Evolutionary conservation across 257 asterid species (phyloP).

Genomic region (Penstemon eatonii): DNA sequence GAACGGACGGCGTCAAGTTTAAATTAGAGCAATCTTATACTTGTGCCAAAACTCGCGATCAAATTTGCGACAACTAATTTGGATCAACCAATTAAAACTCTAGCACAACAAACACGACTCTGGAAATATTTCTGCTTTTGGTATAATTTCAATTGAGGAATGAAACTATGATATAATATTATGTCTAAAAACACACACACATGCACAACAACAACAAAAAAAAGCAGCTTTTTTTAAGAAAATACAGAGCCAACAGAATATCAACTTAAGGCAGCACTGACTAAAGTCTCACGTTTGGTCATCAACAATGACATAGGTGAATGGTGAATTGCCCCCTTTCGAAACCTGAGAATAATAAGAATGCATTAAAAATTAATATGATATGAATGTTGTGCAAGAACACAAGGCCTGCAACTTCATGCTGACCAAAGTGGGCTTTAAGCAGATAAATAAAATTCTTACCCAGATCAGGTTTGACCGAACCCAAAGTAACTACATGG

Average conservation of each 20-base stretch:
- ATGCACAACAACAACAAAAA: neutral
- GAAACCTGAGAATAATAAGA: conserved; percentile 61
- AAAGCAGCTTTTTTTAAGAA: conserved; percentile 1
- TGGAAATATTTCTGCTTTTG: neutral
- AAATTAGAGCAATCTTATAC: neutral
- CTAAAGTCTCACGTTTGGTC: conserved; percentile 71
- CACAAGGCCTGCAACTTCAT: neutral
- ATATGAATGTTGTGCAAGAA: neutral
- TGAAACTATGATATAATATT: conserved; percentile 8
- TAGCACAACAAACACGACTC: conserved; percentile 13
- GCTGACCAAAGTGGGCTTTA: neutral
- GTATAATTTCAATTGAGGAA: conserved; percentile 3
- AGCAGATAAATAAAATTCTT: neutral
- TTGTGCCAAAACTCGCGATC: neutral
- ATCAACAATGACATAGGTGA: conserved; percentile 92
- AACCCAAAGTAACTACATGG: too few relatives aligned
- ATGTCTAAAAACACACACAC: neutral
- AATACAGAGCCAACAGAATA: conserved; percentile 12
- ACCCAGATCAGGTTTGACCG: neutral
- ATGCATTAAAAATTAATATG: conserved; percentile 18
- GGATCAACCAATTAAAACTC: conserved; percentile 2
- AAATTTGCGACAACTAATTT: conserved; percentile 13
- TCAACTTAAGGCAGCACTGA: conserved; percentile 21
- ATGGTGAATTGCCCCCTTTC: conserved; percentile 92
- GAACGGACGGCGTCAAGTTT: neutral